Percentiles rank a stretch among this genome's conserved stretches.
Conservation (phyloP, 768 basidiomycete genomes). For the Amanita molliuscula region DNA sequence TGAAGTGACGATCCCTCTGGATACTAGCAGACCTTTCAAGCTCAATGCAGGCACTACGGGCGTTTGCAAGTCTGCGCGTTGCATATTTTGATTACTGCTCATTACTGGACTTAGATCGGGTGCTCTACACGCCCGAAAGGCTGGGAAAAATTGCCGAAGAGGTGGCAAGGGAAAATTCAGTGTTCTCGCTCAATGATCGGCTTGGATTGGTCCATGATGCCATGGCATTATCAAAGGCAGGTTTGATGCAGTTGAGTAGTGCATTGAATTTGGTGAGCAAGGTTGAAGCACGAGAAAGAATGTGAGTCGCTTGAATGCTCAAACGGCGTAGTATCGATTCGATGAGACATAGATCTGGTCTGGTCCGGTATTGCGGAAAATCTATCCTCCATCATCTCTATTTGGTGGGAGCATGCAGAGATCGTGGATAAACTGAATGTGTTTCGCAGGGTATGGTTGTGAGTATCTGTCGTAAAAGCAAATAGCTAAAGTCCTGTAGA, state of each 20-base stretch:
- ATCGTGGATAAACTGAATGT: conserved; percentile 44
- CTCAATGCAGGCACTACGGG: conserved; percentile 84
- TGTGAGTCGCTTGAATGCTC: conserved; percentile 31
- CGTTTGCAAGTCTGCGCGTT: conserved; percentile 53
- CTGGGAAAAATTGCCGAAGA: conserved; percentile 71
- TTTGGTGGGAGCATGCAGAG: conserved; percentile 78
- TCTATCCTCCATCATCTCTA: conserved; percentile 41
- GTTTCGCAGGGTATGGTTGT: conserved; percentile 43
- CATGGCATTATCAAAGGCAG: conserved; percentile 72
- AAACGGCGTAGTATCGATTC: not conserved
- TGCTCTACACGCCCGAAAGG: conserved; percentile 75
- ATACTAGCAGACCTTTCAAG: conserved; percentile 75
- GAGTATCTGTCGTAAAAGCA: not conserved
- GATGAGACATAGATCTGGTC: conserved; percentile 49
- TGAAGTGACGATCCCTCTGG: conserved; percentile 58
- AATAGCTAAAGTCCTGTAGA: conserved; percentile 22
- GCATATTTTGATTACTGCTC: not conserved
- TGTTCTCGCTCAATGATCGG: conserved; percentile 76
- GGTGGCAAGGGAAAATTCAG: conserved; percentile 52
- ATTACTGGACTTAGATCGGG: conserved; percentile 48
- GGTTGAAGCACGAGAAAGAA: conserved; percentile 64
- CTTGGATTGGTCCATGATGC: conserved; percentile 85
- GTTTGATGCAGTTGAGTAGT: conserved; percentile 66
- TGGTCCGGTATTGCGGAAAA: conserved; percentile 62
- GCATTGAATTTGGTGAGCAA: conserved; percentile 64